Evolutionary conservation across 495 filamentous ascomycete species (phyloP).

Genomic region (Podospora pseudopauciseta): DNA sequence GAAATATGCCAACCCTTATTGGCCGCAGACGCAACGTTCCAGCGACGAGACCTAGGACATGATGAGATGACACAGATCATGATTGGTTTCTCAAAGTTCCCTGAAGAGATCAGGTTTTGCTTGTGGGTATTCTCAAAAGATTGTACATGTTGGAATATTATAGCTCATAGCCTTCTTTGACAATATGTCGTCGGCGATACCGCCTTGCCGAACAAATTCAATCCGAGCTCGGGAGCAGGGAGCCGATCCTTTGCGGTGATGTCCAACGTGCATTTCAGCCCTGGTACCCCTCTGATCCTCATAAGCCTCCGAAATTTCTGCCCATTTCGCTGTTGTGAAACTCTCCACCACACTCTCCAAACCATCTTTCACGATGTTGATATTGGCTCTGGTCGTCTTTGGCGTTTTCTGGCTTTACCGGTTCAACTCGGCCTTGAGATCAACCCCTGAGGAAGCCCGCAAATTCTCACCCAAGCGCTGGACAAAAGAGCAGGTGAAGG

Average conservation of each 20-base stretch:
- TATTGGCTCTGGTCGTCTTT: constrained; percentile 23
- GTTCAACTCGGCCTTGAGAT: constrained; percentile 49
- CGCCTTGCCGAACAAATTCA: background rate
- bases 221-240: background rate
- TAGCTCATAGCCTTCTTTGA: background rate
- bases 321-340: background rate
- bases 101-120: background rate
- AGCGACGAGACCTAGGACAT: background rate
- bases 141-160: background rate
- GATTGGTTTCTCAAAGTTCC: background rate
- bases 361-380: background rate
- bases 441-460: constrained; percentile 45
- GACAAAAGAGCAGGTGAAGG: constrained; percentile 47
- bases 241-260: background rate
- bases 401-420: constrained; percentile 46
- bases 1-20: background rate
- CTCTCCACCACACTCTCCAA: background rate
- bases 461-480: constrained; percentile 48
- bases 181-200: background rate
- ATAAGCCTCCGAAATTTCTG: background rate
- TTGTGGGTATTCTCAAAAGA: background rate
- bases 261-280: background rate
- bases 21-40: background rate
- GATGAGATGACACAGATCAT: background rate
- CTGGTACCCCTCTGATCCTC: background rate